Evolutionary conservation across 148 eudicot species (phyloP).

Genomic region (Rhododendron molle): DNA sequence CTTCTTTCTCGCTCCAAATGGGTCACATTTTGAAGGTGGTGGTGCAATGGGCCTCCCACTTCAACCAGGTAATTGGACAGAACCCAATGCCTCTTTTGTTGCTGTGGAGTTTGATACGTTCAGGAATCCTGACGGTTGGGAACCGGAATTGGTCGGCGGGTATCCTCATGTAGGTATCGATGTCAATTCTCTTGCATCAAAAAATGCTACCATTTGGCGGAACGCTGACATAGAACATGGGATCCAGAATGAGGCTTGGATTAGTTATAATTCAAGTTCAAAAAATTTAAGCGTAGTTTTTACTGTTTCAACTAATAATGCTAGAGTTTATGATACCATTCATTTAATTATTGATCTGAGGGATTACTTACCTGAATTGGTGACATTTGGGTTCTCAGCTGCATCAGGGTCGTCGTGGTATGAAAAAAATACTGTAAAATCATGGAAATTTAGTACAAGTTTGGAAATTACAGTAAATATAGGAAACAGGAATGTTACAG

Average conservation of each 20-base stretch:
- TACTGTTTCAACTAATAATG: background rate
- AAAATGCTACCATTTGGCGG: no score
- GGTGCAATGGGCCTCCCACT: background rate
- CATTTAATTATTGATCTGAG: background rate
- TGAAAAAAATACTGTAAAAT: background rate
- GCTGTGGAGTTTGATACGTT: slow-evolving; percentile 22
- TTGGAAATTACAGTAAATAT: no score
- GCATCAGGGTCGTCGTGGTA: background rate
- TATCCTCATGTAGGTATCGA: background rate
- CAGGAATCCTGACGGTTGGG: background rate
- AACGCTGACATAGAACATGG: background rate
- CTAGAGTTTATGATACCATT: background rate
- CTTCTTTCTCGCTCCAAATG: background rate
- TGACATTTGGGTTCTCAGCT: background rate
- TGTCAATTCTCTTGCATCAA: background rate
- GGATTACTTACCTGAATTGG: background rate
- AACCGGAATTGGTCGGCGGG: background rate
- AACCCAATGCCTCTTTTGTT: background rate
- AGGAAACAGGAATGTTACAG: no score
- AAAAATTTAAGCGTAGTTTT: background rate
- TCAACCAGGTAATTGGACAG: no score
- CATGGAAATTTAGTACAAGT: slow-evolving; percentile 18
- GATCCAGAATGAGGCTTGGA: slow-evolving; percentile 4
- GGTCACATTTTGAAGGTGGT: background rate
- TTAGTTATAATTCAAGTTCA: background rate